Base-by-base conservation (phyloP, 495 filamentous ascomycete genomes). In the Trichoderma parareesei region DNA sequence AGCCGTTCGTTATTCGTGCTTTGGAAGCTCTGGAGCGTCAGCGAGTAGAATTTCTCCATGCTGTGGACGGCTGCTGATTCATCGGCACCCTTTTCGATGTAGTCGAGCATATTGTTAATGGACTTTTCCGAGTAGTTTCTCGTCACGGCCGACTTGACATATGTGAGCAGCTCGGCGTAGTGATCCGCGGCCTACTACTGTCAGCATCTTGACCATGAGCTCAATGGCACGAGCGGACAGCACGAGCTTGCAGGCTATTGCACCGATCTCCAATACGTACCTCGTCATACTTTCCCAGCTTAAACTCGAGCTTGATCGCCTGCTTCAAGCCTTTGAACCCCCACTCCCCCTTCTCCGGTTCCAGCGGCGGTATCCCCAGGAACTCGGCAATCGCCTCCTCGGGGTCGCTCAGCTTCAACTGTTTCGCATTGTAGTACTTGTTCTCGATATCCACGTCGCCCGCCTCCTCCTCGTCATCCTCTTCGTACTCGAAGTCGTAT, bases 381-480 rank as follows among this genome's bases (percentile, higher is more conserved):
- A 98, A 98, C 77, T 97, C 93, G 18, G 88, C 87, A 53, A 98
- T 87, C 1, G 94, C 94, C 64, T 90, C 92, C 69, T 96, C 88
- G 3, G 95, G 91, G 67, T 89, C 90, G 64, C 85, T 86, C 9
- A 81, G 82, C 78, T 98, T 98, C 76, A 95, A 88, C 76, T 97
- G 92, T 79, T 98, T 98, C 37, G 94, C 94, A 78, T 96, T 98
- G 82, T 98, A 98, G 79, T 98, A 98, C 78, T 97, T 96, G 80
- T 98, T 98, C 75, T 98, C 95, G 72, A 98, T 93, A 65, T 93
- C 93, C 69, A 97, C 88, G 74, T 97, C 90, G 27, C 88, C 90
- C 44, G 81, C 84, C 57, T 96, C 88, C 55, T 96, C 91, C 18
- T 93, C 94, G 67, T 95, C 93, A 69, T 93, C 91, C 72, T 93